Evolutionary conservation across 345 rosid genomes (phyloP).

Genomic region (Populus nigra): DNA sequence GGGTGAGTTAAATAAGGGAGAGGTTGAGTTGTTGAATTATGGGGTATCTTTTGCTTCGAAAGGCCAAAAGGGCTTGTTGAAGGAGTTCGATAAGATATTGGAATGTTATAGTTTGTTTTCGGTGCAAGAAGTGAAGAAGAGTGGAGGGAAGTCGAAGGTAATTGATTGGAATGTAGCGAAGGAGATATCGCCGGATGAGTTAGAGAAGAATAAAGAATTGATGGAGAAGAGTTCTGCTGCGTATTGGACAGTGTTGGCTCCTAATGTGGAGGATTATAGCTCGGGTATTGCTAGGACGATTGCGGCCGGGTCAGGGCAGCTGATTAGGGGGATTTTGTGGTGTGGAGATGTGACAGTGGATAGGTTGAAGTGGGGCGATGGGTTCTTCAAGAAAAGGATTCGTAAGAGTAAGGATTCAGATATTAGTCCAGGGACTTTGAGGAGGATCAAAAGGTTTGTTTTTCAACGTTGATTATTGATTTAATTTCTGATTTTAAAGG

Average conservation of each 20-base stretch:
- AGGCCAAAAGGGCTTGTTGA: constrained; percentile 28
- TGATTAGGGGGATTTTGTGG: constrained; percentile 87
- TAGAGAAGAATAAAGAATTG: constrained; percentile 26
- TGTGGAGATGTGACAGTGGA: constrained; percentile 91
- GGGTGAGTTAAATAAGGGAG: background rate
- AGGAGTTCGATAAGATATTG: constrained; percentile 20
- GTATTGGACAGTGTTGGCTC: constrained; percentile 96
- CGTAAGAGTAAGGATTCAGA: constrained; percentile 39
- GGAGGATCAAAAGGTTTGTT: constrained; percentile 71
- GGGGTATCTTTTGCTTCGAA: constrained; percentile 29
- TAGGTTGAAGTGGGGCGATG: constrained; percentile 72
- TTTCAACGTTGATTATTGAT: background rate
- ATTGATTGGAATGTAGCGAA: constrained; percentile 21
- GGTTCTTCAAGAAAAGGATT: constrained; percentile 58
- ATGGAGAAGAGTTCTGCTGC: constrained; percentile 67
- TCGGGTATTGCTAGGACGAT: constrained; percentile 57
- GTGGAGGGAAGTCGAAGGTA: constrained; percentile 11
- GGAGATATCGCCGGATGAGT: constrained; percentile 28
- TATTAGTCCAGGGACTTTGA: constrained; percentile 58
- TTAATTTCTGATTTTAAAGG: too few species aligned
- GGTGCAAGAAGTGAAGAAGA: constrained; percentile 16
- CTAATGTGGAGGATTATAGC: constrained; percentile 89
- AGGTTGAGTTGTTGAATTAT: constrained; percentile 25
- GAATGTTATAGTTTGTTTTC: constrained; percentile 21
- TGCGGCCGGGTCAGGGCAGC: constrained; percentile 84